A percentile compares a stretch with the other conserved stretches of the same genome.
Conservation (phyloP, 1,139 yeast species). For the Kurtzmaniella quercitrusa region DNA sequence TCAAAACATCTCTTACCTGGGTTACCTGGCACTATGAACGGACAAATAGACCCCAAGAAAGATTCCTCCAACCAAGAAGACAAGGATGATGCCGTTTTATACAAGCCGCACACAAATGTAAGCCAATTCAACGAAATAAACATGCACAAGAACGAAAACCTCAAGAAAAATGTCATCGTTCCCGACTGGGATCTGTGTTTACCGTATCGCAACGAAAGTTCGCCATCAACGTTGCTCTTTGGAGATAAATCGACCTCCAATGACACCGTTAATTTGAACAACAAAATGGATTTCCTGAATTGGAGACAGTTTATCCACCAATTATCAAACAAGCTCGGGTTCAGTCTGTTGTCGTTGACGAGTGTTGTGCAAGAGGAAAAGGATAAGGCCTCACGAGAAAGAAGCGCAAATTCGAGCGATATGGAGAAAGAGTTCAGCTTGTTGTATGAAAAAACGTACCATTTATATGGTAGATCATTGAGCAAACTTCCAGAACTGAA, state of each 20-base stretch:
- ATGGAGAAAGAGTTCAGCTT: conserved; percentile 34
- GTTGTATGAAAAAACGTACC: conserved; percentile 36
- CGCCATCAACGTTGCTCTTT: conserved; percentile 14
- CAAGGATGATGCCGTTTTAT: conserved; percentile 42
- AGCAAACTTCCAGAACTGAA: conserved; percentile 35
- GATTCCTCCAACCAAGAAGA: conserved; percentile 8
- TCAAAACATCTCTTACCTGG: conserved; percentile 24
- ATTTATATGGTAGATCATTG: conserved; percentile 37
- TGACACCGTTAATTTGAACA: conserved; percentile 11
- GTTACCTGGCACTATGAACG: not conserved
- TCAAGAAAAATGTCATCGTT: conserved; percentile 38
- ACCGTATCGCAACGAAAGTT: conserved; percentile 20
- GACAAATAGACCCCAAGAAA: not conserved
- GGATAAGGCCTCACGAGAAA: not conserved
- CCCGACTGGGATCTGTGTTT: conserved; percentile 42
- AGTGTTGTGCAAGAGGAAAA: conserved; percentile 20
- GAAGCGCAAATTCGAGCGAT: conserved; percentile 14
- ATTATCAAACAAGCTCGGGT: conserved; percentile 36
- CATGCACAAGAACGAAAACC: conserved; percentile 44
- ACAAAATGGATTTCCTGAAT: conserved; percentile 27
- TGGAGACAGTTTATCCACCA: conserved; percentile 37
- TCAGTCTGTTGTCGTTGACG: conserved; percentile 29
- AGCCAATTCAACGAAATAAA: conserved; percentile 40
- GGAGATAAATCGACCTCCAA: conserved; percentile 26
- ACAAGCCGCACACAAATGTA: conserved; percentile 42